Base-by-base conservation (phyloP, 177 flowering plant genomes). In the Vitis hybrid region DNA sequence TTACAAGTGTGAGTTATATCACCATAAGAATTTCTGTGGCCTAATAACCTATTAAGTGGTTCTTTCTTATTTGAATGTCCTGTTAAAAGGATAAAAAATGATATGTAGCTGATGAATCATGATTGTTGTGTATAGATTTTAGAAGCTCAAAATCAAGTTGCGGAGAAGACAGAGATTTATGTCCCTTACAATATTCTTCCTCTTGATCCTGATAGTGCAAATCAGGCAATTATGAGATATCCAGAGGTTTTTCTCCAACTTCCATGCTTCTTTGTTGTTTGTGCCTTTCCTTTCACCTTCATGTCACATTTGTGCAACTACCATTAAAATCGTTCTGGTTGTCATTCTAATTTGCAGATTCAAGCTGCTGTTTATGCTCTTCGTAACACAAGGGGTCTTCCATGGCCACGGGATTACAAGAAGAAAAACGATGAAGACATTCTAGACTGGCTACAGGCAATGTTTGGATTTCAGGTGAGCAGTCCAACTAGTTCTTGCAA, bases 401-500 rank as follows among this genome's bases (percentile, higher is more conserved):
- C 98, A 17, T 96, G 97, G 98, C 97, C 97, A 3, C 85, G 79
- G 65, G 97, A 82, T 60, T 76, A 87, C 84, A 88, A 86, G 74
- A 91, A 88, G 82, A 93, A 88, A 75, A 79, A 78, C 26, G 90
- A 89, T 74, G 99, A 89, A 75, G 99, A 96, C 74, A 76, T 96
- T 67, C 85, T 96, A 62, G 99, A 96, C 76, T 96, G 99, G 99
- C 97, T 96, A 67, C 97, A 92, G 65, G 82, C 89, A 60, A 96
- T 92, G 97, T 96, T 96, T 86, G 99, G 99, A 49, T 96, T 96
- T 84, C 99, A 96, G 97, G 99, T 92, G 65, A 69, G 45, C 45
- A 6, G 21, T 18, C 62, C 7, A 11, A 65, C 64, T 39, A 69
- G 17, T 3, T 58, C 58, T 12, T 2, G 30, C 45, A 4, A 34